Conservation (phyloP, 1,139 yeast species). For the Yamadazyma friedrichii region DNA sequence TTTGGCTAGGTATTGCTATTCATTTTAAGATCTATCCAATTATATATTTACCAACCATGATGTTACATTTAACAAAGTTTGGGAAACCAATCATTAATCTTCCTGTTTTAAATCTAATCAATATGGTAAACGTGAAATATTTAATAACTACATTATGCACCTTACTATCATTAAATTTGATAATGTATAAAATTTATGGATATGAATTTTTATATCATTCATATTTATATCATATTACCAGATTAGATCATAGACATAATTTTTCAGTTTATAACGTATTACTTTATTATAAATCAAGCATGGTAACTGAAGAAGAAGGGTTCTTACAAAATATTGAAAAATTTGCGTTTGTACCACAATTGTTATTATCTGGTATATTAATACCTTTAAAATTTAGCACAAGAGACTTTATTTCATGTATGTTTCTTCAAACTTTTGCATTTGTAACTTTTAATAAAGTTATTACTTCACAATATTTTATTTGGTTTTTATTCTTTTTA, state of each 20-base stretch:
- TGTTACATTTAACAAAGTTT: constrained; percentile 25
- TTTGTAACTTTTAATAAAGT: constrained; percentile 93
- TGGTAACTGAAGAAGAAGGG: constrained; percentile 7
- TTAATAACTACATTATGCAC: constrained; percentile 39
- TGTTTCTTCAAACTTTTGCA: constrained; percentile 86
- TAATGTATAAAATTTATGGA: constrained; percentile 72
- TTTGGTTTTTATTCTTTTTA: constrained; percentile 85
- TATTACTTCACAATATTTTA: constrained; percentile 89
- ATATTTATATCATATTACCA: constrained; percentile 74
- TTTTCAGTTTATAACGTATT: constrained; percentile 83
- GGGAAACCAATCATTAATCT: constrained; percentile 22
- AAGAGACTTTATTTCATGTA: constrained; percentile 54
- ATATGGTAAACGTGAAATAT: constrained; percentile 46
- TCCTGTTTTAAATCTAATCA: constrained; percentile 40
- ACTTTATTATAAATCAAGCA: constrained; percentile 63
- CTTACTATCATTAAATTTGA: constrained; percentile 43
- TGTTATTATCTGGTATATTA: constrained; percentile 55
- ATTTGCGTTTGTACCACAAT: constrained; percentile 82
- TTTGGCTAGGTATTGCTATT: constrained; percentile 71
- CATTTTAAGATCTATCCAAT: constrained; percentile 93
- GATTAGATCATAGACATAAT: constrained; percentile 93
- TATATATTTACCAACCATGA: constrained; percentile 66
- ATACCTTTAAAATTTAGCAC: constrained; percentile 61
- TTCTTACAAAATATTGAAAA: constrained; percentile 29
- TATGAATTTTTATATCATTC: constrained; percentile 74